These are phyloP conservation scores for Neurospora sp. DNA, from an alignment of 495 filamentous ascomycete species.

Conservation along the genomic window DNA sequence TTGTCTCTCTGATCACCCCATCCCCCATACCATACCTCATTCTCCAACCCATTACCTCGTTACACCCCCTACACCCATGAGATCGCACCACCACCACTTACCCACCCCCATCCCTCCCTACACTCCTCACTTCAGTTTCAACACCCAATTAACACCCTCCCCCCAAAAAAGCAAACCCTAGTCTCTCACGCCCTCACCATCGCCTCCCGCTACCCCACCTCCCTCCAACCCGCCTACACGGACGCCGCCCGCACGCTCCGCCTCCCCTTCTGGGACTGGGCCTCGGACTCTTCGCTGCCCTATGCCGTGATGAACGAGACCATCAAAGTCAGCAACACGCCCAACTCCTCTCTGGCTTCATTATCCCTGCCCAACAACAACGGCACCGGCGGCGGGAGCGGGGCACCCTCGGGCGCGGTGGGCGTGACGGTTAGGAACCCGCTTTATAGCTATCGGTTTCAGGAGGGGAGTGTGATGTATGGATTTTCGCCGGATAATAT, in stretches of 20 bases:
- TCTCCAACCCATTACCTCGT: neutral
- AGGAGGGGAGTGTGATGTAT: conserved; percentile 2
- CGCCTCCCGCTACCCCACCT: conserved; percentile 19
- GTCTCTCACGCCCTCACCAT: conserved; percentile 25
- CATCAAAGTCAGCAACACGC: conserved; percentile 19
- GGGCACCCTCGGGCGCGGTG: conserved; percentile 6
- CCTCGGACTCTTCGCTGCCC: conserved; percentile 19
- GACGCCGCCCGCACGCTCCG: conserved; percentile 26
- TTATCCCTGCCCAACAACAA: neutral
- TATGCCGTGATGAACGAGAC: conserved; percentile 14
- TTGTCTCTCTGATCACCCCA: neutral
- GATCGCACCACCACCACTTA: neutral
- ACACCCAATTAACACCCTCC: conserved; percentile 1
- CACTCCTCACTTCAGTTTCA: neutral
- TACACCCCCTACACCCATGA: neutral
- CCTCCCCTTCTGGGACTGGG: conserved; percentile 37
- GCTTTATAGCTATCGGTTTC: conserved; percentile 29
- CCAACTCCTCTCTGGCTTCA: neutral
- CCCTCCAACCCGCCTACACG: conserved; percentile 17
- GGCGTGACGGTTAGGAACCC: conserved; percentile 24
- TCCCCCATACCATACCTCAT: neutral
- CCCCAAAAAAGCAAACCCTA: conserved; percentile 24
- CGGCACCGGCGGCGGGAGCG: neutral
- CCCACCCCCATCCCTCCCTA: neutral
- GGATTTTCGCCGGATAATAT: neutral